Base-by-base conservation (phyloP, 2,329 filamentous ascomycete species). In the Cladosporium phlei region DNA sequence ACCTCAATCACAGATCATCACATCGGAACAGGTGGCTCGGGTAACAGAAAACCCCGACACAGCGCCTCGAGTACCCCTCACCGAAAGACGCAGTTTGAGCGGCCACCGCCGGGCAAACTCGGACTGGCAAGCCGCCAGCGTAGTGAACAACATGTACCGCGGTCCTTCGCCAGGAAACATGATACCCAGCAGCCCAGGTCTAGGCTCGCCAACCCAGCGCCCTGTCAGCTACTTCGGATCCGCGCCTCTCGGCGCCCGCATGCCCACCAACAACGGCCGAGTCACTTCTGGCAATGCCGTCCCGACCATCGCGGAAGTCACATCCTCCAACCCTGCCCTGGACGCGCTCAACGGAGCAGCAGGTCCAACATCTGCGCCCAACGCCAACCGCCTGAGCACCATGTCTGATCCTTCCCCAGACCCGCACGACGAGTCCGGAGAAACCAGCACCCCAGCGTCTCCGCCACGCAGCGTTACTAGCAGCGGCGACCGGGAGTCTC, bases 91-190 rank as follows among this genome's bases (percentile, higher is more conserved):
- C 72, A 66, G 69, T 32, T 63, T 60, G 25, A 61, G 66, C 24
- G 61, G 59, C 20, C 70, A 73, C 52, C 65, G 69, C 16, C 69
- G 70, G 40, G 66, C 69, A 11, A 68, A 65, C 27, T 71, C 69
- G 4, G 72, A 74, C 28, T 68, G 68, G 56, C 61, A 59, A 7
- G 52, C 47, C 14, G 85, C 86, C 6, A 80, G 77, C 50, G 79
- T 95, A 22, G 84, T 95, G 38, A 88, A 87, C 58, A 89, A 90
- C 66, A 95, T 95, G 86, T 94, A 94, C 70, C 84, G 83, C 60
- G 85, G 85, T 11, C 78, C 82, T 2, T 45, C 40, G 7, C 40
- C 40, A 2, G 40, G 40, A 30, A 28, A 17, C 29, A 8, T 47
- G 44, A 59, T 57, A 10, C 59, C 60, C 30, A 33, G 56, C 55